phyloP scores from a whole-genome alignment of 768 basidiomycete species.

The Pholiota molesta region DNA sequence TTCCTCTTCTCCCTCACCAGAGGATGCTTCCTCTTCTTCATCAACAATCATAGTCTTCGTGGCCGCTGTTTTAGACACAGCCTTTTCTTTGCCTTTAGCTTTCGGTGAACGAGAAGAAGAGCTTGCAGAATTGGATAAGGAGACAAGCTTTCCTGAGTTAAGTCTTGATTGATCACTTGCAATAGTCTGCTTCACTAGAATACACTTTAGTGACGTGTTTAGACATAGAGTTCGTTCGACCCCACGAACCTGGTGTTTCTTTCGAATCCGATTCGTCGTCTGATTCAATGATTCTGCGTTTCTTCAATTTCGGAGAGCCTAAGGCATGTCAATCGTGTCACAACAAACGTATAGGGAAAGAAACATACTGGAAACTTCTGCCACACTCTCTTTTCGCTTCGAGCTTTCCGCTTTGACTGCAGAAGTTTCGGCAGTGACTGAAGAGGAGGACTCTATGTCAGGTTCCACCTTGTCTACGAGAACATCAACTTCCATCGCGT shows the following conservation, averaged over 20 bases:
- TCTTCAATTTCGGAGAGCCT: slow-evolving; percentile 47
- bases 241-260: slow-evolving; percentile 11
- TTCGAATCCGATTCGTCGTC: slow-evolving; percentile 50
- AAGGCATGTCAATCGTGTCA: slow-evolving; percentile 5
- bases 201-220: not conserved
- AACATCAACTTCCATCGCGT: slow-evolving; percentile 34
- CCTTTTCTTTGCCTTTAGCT: slow-evolving; percentile 18
- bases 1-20: slow-evolving; percentile 31
- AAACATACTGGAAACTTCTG: slow-evolving; percentile 17
- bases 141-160: slow-evolving; percentile 3
- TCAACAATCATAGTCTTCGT: slow-evolving; percentile 4
- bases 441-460: not conserved
- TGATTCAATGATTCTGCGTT: slow-evolving; percentile 54
- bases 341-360: not conserved
- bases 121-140: slow-evolving; percentile 2
- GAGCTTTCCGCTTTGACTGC: slow-evolving; percentile 36
- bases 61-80: slow-evolving; percentile 15
- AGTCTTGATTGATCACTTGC: slow-evolving; percentile 1
- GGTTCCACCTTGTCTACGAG: slow-evolving; percentile 24
- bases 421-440: not conserved
- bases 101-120: slow-evolving; percentile 15
- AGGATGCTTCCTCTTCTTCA: slow-evolving; percentile 26
- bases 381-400: slow-evolving; percentile 39
- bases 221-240: not conserved
- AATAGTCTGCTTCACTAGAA: not conserved